Evolutionary conservation across 148 eudicot species (phyloP).

Genomic region (Dianthus caryophyllus): DNA sequence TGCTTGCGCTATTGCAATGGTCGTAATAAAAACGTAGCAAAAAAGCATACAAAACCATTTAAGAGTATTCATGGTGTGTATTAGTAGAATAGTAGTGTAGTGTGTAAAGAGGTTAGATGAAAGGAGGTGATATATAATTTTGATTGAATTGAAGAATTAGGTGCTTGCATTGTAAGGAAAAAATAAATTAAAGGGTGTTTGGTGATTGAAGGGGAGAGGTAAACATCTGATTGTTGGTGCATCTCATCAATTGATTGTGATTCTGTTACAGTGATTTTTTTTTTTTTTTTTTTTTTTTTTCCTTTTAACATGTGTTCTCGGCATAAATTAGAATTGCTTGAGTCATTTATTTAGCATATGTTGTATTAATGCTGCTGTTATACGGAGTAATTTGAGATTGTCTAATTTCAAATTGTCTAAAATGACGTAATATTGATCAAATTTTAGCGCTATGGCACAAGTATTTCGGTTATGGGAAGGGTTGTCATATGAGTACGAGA

Average conservation of each 20-base stretch:
- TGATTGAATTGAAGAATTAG: constrained; percentile 8
- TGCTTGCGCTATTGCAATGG: constrained; percentile 48
- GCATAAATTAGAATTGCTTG: too few relatives aligned
- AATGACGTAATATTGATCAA: too few relatives aligned
- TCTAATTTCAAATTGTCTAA: too few relatives aligned
- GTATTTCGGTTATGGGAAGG: too few relatives aligned
- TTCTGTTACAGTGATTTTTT: neutral
- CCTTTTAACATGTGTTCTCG: too few relatives aligned
- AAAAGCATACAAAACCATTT: constrained; percentile 30
- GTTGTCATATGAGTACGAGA: too few relatives aligned
- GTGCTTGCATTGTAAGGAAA: constrained; percentile 12
- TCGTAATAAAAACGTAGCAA: constrained; percentile 30
- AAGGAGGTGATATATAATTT: constrained; percentile 14
- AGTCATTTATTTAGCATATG: too few relatives aligned
- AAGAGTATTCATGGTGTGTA: constrained; percentile 32
- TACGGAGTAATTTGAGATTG: too few relatives aligned
- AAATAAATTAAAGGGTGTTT: constrained; percentile 29
- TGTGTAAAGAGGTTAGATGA: neutral
- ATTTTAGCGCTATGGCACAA: too few relatives aligned
- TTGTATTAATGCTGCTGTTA: too few relatives aligned
- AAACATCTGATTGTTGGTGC: constrained; percentile 35
- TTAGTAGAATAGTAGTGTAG: too few relatives aligned
- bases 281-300: too few relatives aligned
- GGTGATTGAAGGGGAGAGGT: constrained; percentile 48
- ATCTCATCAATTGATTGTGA: constrained; percentile 33